These are phyloP conservation scores for Talaromyces sp. DNA, from an alignment of 2,329 filamentous ascomycete genomes.

Conservation along the genomic window DNA sequence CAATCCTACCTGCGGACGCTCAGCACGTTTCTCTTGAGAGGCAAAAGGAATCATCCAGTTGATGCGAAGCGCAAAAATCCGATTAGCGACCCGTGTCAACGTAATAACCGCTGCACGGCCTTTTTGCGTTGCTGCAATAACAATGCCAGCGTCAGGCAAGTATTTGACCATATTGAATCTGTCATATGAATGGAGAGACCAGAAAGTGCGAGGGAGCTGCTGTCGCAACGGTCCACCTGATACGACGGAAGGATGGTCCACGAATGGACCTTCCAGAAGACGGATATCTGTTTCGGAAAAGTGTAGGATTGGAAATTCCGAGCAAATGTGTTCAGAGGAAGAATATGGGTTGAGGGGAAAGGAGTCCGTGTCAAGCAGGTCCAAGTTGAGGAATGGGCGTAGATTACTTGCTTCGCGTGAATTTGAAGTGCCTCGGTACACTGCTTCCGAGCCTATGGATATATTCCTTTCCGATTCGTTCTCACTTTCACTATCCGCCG, in stretches of 20 bases:
- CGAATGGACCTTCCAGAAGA: conserved; percentile 34
- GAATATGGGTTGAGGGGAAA: background rate
- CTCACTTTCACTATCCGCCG: background rate
- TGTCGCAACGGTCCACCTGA: conserved; percentile 14
- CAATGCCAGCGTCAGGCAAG: conserved; percentile 57
- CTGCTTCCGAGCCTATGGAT: background rate
- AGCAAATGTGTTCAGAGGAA: background rate
- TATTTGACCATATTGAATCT: conserved; percentile 58
- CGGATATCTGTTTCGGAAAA: conserved; percentile 42
- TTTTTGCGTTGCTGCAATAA: conserved; percentile 56
- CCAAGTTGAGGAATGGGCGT: background rate
- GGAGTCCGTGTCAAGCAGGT: background rate
- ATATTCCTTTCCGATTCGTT: background rate
- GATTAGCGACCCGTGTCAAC: conserved; percentile 43
- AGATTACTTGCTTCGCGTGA: background rate
- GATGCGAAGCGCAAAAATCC: conserved; percentile 50
- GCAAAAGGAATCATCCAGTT: conserved; percentile 56
- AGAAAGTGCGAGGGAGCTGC: background rate
- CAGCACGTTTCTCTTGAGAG: conserved; percentile 46
- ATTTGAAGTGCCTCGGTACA: background rate
- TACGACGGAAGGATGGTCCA: conserved; percentile 31
- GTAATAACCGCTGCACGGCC: conserved; percentile 56
- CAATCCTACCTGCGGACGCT: conserved; percentile 46
- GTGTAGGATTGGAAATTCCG: conserved; percentile 40
- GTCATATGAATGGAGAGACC: conserved; percentile 31